A percentile compares a stretch with the other conserved stretches of the same genome.
Conservation (phyloP, 1,139 yeast genomes). For the Pichia sp. region DNA sequence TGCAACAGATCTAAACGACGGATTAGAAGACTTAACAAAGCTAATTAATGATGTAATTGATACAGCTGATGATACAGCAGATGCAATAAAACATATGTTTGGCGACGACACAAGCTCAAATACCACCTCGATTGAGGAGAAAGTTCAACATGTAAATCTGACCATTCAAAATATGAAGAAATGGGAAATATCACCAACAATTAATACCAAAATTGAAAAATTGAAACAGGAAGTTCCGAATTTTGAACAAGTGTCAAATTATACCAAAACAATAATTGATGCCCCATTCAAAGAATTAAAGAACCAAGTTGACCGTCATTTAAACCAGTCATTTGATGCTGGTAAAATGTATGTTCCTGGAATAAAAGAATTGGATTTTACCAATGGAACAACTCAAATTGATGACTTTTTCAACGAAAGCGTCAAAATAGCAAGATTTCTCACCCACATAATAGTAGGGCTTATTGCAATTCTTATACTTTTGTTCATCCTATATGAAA, state of each 20-base stretch:
- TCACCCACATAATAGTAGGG: constrained; percentile 33
- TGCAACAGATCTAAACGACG: constrained; percentile 54
- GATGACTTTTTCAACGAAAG: constrained; percentile 28
- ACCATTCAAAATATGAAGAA: constrained; percentile 49
- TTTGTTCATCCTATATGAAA: constrained; percentile 29
- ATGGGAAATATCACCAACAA: constrained; percentile 54
- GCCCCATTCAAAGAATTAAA: constrained; percentile 48
- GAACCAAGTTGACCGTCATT: constrained; percentile 26
- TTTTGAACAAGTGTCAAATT: constrained; percentile 45
- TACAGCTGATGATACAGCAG: constrained; percentile 26
- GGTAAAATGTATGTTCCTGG: constrained; percentile 20
- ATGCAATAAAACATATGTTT: constrained; percentile 48
- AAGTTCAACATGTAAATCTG: constrained; percentile 38
- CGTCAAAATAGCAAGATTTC: constrained; percentile 24
- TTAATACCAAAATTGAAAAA: constrained; percentile 42
- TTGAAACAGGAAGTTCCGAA: constrained; percentile 46
- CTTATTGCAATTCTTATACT: constrained; percentile 34
- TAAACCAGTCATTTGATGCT: constrained; percentile 15
- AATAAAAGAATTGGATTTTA: constrained; percentile 14
- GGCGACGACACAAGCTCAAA: constrained; percentile 29
- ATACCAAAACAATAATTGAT: constrained; percentile 37
- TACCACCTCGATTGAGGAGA: constrained; percentile 18
- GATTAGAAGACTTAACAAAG: constrained; percentile 44
- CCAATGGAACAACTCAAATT: constrained; percentile 27
- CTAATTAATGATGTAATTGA: constrained; percentile 43